Evolutionary conservation across 1,139 yeast genomes (phyloP), one percentile per base, ranked within the genome.

Genomic region (Geotrichum phurueaensis): DNA sequence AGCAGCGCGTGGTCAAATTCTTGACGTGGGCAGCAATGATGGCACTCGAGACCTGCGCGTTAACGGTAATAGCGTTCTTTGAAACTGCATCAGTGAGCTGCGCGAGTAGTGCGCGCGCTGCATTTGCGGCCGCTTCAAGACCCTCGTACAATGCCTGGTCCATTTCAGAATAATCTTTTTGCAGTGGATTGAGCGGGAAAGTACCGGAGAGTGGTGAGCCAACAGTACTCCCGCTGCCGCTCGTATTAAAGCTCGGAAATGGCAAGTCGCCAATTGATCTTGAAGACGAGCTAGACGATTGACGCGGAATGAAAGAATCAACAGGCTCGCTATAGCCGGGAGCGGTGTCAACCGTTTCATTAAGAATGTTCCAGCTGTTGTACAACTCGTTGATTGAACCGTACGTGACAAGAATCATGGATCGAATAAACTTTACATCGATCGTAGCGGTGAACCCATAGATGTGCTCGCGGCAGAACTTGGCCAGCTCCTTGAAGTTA

Each of bases 41-140:
- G 6, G 62, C 55, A 36, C 55, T 57, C 53, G 79, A 78, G 15
- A 78, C 75, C 20, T 78, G 64, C 39, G 65, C 54, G 20, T 64
- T 61, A 7, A 65, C 63, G 18, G 63, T 48, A 33, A 82, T 75
- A 0, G 96, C 95, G 66, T 86, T 84, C 66, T 85, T 84, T 25
- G 88, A 81, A 54, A 92, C 84, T 0, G 95, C 92, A 62, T 83
- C 82, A 27, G 90, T 89, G 60, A 92, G 76, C 68, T 89, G 95
- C 20, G 87, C 81, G 68, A 90, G 84, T 1, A 91, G 97, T 7
- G 84, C 82, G 67, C 86, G 90, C 0, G 97, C 95, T 63, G 88
- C 85, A 51, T 82, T 78, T 1, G 92, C 84, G 0, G 97, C 95
- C 39, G 82, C 79, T 52, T 80, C 83, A 52, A 92, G 81, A n/a